A percentile compares a stretch with the other conserved stretches of the same genome.
Conservation (phyloP, 345 rosid species). For the Camelina laxa region DNA sequence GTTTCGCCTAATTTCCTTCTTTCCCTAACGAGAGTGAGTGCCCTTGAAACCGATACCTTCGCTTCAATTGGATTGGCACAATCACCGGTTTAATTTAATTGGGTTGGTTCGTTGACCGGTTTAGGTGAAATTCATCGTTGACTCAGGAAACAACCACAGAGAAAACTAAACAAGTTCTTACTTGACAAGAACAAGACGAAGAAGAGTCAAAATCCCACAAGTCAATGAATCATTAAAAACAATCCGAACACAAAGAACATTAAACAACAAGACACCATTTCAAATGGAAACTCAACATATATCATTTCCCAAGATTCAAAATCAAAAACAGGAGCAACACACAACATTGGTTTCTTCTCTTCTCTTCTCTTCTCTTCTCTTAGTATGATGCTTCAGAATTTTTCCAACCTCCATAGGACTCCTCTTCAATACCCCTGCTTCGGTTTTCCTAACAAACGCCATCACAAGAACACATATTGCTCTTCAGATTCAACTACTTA, state of each 20-base stretch:
- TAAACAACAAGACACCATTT: no score
- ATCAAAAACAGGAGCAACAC: constrained; percentile 1
- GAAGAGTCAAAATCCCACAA: constrained; percentile 3
- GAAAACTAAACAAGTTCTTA: constrained; percentile 1
- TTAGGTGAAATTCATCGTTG: not conserved
- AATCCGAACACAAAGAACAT: constrained; percentile 11
- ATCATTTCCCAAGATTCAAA: not conserved
- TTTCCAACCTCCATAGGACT: constrained; percentile 70
- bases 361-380: constrained; percentile 12
- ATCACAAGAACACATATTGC: not conserved
- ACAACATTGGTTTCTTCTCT: constrained; percentile 17
- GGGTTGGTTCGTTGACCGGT: not conserved
- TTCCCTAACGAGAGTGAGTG: not conserved
- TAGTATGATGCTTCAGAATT: constrained; percentile 51
- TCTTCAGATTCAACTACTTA: not conserved
- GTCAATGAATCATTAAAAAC: constrained; percentile 16
- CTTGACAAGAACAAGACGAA: not conserved
- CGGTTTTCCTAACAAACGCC: constrained; percentile 40
- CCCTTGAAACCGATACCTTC: no score
- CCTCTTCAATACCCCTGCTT: constrained; percentile 49
- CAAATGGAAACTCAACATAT: not conserved
- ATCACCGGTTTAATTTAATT: not conserved
- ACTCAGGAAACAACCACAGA: not conserved
- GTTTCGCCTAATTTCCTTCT: not conserved
- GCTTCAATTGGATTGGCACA: not conserved